phyloP scores from a whole-genome alignment of 2,329 filamentous ascomycete species.

The Aschersonia sp. region DNA sequence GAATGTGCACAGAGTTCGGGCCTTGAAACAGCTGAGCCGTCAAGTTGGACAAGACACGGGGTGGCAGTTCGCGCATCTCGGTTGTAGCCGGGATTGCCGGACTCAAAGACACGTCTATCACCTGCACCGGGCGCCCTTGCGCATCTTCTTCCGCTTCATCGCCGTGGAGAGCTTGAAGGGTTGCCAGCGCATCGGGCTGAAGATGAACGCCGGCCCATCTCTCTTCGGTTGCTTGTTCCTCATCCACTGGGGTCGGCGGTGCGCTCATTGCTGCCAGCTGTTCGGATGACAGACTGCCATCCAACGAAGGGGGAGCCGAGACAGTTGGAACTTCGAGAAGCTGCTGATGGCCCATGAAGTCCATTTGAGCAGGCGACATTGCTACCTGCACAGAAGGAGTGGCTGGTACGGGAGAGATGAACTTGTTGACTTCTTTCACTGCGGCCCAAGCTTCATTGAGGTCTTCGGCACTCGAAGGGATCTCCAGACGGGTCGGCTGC shows the following conservation, averaged over 20 bases:
- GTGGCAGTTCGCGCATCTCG: slow-evolving; percentile 37
- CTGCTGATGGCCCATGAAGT: slow-evolving; percentile 51
- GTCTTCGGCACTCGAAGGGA: slow-evolving; percentile 26
- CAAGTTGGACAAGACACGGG: slow-evolving; percentile 31
- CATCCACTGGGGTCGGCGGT: slow-evolving; percentile 63
- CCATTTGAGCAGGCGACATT: slow-evolving; percentile 62
- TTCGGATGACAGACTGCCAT: slow-evolving; percentile 79
- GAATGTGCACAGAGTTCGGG: slow-evolving; percentile 14
- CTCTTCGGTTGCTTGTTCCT: slow-evolving; percentile 37
- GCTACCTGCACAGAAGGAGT: slow-evolving; percentile 54
- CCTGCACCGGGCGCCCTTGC: slow-evolving; percentile 27
- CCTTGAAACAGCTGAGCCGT: slow-evolving; percentile 9
- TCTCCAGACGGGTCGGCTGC: slow-evolving; percentile 31
- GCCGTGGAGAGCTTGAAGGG: slow-evolving; percentile 57
- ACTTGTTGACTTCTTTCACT: slow-evolving; percentile 28
- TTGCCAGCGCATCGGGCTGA: slow-evolving; percentile 66
- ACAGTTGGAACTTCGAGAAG: slow-evolving; percentile 53
- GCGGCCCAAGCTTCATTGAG: slow-evolving; percentile 28
- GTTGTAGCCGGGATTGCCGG: slow-evolving; percentile 7
- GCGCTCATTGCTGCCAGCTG: slow-evolving; percentile 73
- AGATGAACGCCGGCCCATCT: slow-evolving; percentile 63
- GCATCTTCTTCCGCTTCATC: slow-evolving; percentile 31
- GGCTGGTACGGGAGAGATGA: slow-evolving; percentile 43
- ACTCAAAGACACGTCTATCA: slow-evolving; percentile 28
- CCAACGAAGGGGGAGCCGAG: slow-evolving; percentile 74